Percentiles rank a stretch among this genome's conserved stretches.
Conservation (phyloP, 345 rosid species). For the Camelina laxa region DNA sequence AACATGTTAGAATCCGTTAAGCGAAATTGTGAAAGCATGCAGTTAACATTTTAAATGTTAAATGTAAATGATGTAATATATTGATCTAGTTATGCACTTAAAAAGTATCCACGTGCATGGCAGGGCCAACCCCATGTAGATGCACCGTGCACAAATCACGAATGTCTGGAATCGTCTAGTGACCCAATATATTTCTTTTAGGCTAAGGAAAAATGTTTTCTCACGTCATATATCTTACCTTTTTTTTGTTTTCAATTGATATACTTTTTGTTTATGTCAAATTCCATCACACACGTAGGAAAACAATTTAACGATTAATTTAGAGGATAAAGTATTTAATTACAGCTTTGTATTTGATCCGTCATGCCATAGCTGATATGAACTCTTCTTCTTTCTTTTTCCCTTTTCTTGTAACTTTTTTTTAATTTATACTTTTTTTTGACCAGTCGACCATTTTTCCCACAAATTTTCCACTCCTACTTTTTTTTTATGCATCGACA, state of each 20-base stretch:
- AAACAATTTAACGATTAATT: constrained; percentile 16
- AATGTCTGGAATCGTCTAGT: constrained; percentile 26
- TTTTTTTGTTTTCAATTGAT: neutral
- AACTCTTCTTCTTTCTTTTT: neutral
- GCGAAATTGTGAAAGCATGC: neutral
- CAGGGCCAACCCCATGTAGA: constrained; percentile 23
- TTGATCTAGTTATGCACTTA: no score
- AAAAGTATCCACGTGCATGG: constrained; percentile 11
- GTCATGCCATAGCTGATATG: constrained; percentile 4
- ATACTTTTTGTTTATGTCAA: constrained; percentile 1
- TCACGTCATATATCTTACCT: constrained; percentile 24
- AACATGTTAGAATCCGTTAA: neutral
- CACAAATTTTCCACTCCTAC: neutral
- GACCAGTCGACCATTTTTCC: constrained; percentile 26
- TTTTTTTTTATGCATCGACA: neutral
- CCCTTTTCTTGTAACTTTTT: neutral
- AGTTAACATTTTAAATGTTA: no score
- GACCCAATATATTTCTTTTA: constrained; percentile 34
- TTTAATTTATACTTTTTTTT: constrained; percentile 14
- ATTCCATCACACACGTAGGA: constrained; percentile 31
- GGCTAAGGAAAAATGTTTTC: constrained; percentile 36
- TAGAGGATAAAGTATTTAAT: constrained; percentile 18
- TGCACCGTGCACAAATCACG: neutral
- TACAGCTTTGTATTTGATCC: constrained; percentile 23
- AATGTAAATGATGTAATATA: no score